Percentiles rank a stretch among this genome's conserved stretches.
Evolutionary conservation across 495 filamentous ascomycete genomes (phyloP).

Genomic region (Cercophora sp.): DNA sequence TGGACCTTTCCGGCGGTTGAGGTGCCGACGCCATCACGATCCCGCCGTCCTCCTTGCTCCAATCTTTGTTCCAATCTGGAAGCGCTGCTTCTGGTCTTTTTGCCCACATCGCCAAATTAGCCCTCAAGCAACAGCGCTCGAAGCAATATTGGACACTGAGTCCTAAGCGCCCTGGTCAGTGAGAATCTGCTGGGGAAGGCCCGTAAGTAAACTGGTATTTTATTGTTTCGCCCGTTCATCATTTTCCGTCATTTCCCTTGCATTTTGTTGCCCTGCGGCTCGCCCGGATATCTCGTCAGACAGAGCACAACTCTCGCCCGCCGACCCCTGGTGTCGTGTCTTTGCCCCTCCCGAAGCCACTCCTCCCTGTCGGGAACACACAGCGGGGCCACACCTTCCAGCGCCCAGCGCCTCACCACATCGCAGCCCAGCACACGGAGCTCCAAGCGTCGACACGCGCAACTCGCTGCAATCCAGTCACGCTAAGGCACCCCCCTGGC

Average conservation of each 20-base stretch:
- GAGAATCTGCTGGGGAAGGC: background rate
- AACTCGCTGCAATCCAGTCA: constrained; percentile 26
- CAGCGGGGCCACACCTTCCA: background rate
- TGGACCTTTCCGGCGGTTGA: constrained; percentile 25
- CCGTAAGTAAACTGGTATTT: background rate
- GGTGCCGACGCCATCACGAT: constrained; percentile 28
- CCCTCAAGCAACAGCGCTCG: background rate
- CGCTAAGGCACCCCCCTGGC: constrained; percentile 30
- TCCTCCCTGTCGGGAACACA: too few relatives aligned
- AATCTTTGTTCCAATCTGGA: constrained; percentile 8
- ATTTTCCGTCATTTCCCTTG: background rate
- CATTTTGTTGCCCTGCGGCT: background rate
- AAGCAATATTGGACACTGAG: constrained; percentile 3
- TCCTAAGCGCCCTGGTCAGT: constrained; percentile 1
- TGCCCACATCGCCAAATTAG: constrained; percentile 21
- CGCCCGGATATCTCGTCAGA: too few relatives aligned
- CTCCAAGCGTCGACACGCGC: constrained; percentile 16
- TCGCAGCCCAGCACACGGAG: constrained; percentile 3
- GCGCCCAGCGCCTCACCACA: background rate
- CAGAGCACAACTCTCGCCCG: background rate
- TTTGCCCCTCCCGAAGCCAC: constrained; percentile 8
- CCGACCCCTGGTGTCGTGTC: background rate
- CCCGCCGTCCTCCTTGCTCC: constrained; percentile 9
- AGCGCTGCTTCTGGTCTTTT: constrained; percentile 14
- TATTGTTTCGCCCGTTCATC: background rate